These are phyloP conservation scores for Clitocybe nebularis DNA, from an alignment of 1,284 basidiomycete species.

Conservation along the genomic window DNA sequence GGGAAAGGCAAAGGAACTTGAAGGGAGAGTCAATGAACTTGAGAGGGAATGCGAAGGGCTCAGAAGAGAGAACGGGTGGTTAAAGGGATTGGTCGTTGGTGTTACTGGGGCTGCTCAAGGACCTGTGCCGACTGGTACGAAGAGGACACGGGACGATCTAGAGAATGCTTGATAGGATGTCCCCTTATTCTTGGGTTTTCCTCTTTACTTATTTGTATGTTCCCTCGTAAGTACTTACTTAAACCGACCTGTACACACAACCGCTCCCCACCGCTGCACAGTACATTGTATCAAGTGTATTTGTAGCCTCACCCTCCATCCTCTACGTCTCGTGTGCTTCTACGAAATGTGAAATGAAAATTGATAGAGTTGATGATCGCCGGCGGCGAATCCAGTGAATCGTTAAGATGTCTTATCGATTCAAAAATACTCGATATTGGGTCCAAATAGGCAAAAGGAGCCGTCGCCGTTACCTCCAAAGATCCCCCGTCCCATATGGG, in stretches of 20 bases:
- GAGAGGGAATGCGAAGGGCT: slow-evolving; percentile 90
- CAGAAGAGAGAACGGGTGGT: slow-evolving; percentile 90
- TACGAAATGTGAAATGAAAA: no score
- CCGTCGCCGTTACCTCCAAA: no score
- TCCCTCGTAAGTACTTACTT: not conserved
- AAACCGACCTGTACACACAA: not conserved
- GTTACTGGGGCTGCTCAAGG: slow-evolving; percentile 66
- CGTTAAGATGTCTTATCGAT: no score
- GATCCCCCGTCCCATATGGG: no score
- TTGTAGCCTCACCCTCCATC: not conserved
- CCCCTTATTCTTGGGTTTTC: not conserved
- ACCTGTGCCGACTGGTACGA: slow-evolving; percentile 18
- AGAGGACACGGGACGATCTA: slow-evolving; percentile 21
- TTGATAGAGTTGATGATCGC: no score
- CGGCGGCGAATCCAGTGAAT: no score
- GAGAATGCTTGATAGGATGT: slow-evolving; percentile 8
- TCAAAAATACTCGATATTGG: no score
- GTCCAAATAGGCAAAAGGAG: no score
- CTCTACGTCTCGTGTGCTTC: not conserved
- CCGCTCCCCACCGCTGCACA: not conserved
- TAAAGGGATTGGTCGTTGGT: slow-evolving; percentile 90
- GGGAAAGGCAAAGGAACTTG: slow-evolving; percentile 86
- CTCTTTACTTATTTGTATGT: slow-evolving; percentile 8
- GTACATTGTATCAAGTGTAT: not conserved
- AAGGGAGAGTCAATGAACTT: slow-evolving; percentile 75